Conservation (phyloP, 2,329 filamentous ascomycete genomes). For the Catunica adiposa region DNA sequence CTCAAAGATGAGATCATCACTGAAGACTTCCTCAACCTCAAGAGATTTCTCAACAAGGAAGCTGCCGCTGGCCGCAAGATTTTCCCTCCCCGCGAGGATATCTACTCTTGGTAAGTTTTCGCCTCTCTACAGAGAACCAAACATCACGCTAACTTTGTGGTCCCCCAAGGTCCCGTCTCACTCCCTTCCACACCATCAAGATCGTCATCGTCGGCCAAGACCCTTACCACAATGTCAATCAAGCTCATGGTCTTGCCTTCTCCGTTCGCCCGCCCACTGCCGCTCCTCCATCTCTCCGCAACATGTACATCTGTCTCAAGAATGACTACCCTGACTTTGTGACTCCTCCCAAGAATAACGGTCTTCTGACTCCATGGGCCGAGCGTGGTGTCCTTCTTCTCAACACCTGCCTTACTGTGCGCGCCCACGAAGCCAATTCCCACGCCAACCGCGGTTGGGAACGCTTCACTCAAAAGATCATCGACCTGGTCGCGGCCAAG, state of each 20-base stretch:
- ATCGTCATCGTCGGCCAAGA: constrained; percentile 91
- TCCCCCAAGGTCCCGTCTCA: constrained; percentile 66
- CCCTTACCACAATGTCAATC: constrained; percentile 88
- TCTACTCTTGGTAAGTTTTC: constrained; percentile 72
- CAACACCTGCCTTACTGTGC: constrained; percentile 89
- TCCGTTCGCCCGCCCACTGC: constrained; percentile 78
- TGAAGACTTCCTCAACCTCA: constrained; percentile 71
- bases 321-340: constrained; percentile 75
- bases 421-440: constrained; percentile 71
- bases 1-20: constrained; percentile 73
- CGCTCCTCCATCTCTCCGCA: constrained; percentile 76
- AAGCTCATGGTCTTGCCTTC: constrained; percentile 93
- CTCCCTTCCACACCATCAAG: constrained; percentile 75
- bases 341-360: constrained; percentile 58
- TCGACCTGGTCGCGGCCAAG: constrained; percentile 68
- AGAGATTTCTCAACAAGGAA: constrained; percentile 72
- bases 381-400: constrained; percentile 82
- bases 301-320: constrained; percentile 80
- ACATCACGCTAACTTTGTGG: background rate
- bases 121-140: no score
- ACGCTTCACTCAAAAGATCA: constrained; percentile 75
- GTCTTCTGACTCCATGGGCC: constrained; percentile 83
- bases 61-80: constrained; percentile 56
- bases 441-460: constrained; percentile 87
- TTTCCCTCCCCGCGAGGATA: constrained; percentile 74